phyloP scores from a whole-genome alignment of 2,329 filamentous ascomycete genomes.

The Cryphonectria nitschkei region DNA sequence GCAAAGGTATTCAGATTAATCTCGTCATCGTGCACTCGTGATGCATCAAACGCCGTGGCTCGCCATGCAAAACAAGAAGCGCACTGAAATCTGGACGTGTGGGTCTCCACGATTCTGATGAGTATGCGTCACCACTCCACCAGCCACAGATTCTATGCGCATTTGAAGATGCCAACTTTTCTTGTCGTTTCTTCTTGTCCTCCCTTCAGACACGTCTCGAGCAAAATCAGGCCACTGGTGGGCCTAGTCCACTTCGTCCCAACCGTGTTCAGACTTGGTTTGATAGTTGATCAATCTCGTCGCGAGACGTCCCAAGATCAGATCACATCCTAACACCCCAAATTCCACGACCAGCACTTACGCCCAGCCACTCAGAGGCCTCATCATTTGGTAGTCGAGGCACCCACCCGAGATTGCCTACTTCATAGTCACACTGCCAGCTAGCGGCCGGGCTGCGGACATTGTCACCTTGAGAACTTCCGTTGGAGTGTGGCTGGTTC shows the following conservation, averaged over 20 bases:
- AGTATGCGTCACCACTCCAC: conserved; percentile 16
- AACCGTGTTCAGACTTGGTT: not conserved
- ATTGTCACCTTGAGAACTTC: conserved; percentile 56
- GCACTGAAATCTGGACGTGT: not conserved
- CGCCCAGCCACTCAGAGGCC: conserved; percentile 81
- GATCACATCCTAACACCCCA: conserved; percentile 66
- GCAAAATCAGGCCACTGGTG: not conserved
- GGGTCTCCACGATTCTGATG: conserved; percentile 6
- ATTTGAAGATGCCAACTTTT: conserved; percentile 15
- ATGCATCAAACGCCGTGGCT: conserved; percentile 28
- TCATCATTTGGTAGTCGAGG: conserved; percentile 71
- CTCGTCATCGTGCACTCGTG: conserved; percentile 20
- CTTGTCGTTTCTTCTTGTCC: conserved; percentile 14
- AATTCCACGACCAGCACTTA: conserved; percentile 78
- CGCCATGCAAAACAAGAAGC: conserved; percentile 23
- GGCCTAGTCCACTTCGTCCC: not conserved
- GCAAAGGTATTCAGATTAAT: conserved; percentile 6
- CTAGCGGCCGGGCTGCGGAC: conserved; percentile 71
- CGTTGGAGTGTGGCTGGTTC: conserved; percentile 57
- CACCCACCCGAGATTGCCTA: conserved; percentile 84
- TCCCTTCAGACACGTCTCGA: not conserved
- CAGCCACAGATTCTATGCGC: conserved; percentile 21
- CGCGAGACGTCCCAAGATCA: not conserved
- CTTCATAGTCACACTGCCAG: conserved; percentile 87
- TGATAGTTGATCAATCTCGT: not conserved